A percentile compares a stretch with the other conserved stretches of the same genome.
Conservation (phyloP, 345 rosid genomes). For the Salix exigua region DNA sequence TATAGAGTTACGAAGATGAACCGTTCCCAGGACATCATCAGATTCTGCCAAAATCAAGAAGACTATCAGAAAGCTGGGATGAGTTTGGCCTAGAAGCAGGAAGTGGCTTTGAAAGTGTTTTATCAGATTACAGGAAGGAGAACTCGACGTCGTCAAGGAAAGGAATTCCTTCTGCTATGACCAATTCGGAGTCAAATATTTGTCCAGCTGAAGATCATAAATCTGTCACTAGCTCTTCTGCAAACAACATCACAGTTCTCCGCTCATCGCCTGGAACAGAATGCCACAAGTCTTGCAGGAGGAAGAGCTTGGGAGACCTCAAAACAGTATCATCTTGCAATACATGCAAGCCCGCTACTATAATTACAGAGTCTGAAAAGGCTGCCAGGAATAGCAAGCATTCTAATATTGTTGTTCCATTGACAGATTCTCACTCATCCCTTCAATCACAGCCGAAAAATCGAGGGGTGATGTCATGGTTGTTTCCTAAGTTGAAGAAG, state of each 20-base stretch:
- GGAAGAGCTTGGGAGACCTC: slow-evolving; percentile 57
- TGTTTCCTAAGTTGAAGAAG: slow-evolving; percentile 72
- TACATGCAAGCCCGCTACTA: slow-evolving; percentile 53
- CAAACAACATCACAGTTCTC: slow-evolving; percentile 35
- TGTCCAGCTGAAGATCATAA: slow-evolving; percentile 58
- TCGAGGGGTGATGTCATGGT: slow-evolving; percentile 70
- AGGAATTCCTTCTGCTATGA: slow-evolving; percentile 38
- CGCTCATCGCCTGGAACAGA: slow-evolving; percentile 46
- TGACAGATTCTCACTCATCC: slow-evolving; percentile 62
- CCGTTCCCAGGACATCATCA: slow-evolving; percentile 45
- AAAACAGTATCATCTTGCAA: slow-evolving; percentile 70
- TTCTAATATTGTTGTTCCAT: slow-evolving; percentile 71
- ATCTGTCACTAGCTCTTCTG: slow-evolving; percentile 40
- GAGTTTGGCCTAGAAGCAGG: slow-evolving; percentile 51
- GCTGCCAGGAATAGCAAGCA: slow-evolving; percentile 37
- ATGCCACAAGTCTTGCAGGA: slow-evolving; percentile 41
- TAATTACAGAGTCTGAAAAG: slow-evolving; percentile 35
- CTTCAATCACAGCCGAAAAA: slow-evolving; percentile 55
- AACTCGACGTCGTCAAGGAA: slow-evolving; percentile 54
- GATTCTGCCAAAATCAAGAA: slow-evolving; percentile 34
- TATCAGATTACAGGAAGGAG: slow-evolving; percentile 56
- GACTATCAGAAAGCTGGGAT: slow-evolving; percentile 66
- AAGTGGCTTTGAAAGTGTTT: slow-evolving; percentile 37
- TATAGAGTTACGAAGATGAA: slow-evolving; percentile 89
- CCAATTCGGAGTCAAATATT: slow-evolving; percentile 39